These are phyloP conservation scores for Pharus latifolius DNA, from an alignment of 176 grass and related monocot species.

Conservation along the genomic window DNA sequence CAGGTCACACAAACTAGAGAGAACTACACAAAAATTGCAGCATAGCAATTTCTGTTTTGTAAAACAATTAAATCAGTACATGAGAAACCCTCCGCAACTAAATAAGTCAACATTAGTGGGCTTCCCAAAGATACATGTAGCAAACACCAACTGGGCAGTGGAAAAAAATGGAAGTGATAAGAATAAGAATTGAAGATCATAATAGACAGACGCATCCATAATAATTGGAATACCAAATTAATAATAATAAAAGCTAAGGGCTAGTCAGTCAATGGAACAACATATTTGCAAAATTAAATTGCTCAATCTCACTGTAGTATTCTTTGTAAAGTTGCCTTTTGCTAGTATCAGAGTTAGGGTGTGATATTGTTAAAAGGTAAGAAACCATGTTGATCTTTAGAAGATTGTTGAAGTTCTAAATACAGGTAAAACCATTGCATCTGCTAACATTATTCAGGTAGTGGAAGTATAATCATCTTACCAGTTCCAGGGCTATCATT, in stretches of 20 bases:
- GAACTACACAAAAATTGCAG: too few relatives aligned
- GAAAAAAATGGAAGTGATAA: neutral
- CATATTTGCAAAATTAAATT: neutral
- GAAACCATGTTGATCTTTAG: neutral
- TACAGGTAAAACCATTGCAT: neutral
- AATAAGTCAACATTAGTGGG: too few relatives aligned
- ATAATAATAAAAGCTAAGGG: neutral
- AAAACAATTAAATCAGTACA: too few relatives aligned
- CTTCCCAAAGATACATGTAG: too few relatives aligned
- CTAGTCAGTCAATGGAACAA: neutral
- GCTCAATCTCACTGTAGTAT: neutral
- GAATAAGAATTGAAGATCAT: neutral
- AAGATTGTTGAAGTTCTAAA: neutral
- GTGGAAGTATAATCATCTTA: conserved; percentile 10
- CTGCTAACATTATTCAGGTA: neutral
- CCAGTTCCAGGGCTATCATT: conserved; percentile 41
- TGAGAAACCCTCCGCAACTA: too few relatives aligned
- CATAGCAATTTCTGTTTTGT: too few relatives aligned
- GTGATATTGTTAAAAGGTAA: neutral
- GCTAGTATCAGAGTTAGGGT: neutral
- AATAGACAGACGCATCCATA: neutral
- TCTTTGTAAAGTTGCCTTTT: neutral
- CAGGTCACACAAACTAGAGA: too few relatives aligned
- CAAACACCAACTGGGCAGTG: neutral
- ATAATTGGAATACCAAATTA: too few relatives aligned